Evolutionary conservation across 345 rosid species (phyloP).

Genomic region (Kernera saxatilis): DNA sequence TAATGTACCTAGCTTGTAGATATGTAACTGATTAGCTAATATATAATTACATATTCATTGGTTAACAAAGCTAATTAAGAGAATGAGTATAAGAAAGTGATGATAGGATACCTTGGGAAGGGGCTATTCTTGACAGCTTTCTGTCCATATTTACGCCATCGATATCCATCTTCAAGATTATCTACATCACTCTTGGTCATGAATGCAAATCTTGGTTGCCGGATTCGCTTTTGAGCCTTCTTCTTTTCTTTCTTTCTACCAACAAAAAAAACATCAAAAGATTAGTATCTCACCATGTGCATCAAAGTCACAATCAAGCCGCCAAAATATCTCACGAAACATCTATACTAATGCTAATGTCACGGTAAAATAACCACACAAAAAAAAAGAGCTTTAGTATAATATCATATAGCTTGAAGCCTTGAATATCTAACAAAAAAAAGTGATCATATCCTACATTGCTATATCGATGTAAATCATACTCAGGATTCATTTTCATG

Average conservation of each 20-base stretch:
- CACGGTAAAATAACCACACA: background rate
- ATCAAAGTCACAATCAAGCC: background rate
- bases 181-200: slow-evolving; percentile 94
- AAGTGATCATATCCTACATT: background rate
- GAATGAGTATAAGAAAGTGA: background rate
- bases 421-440: background rate
- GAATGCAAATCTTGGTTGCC: slow-evolving; percentile 87
- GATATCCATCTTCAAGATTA: slow-evolving; percentile 95
- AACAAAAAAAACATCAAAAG: slow-evolving; percentile 7
- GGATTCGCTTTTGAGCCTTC: slow-evolving; percentile 75
- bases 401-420: no score
- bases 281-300: background rate
- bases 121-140: slow-evolving; percentile 95
- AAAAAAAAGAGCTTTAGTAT: background rate
- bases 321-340: background rate
- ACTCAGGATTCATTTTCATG: background rate
- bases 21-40: no score
- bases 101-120: slow-evolving; percentile 58
- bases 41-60: background rate
- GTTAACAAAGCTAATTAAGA: background rate
- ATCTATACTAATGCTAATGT: background rate
- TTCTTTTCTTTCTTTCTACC: slow-evolving; percentile 63
- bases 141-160: slow-evolving; percentile 90
- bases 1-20: no score
- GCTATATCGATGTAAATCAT: background rate